Evolutionary conservation across 192 early-diverging fungal genomes (phyloP).

Genomic region (Allomyces macrogynus): DNA sequence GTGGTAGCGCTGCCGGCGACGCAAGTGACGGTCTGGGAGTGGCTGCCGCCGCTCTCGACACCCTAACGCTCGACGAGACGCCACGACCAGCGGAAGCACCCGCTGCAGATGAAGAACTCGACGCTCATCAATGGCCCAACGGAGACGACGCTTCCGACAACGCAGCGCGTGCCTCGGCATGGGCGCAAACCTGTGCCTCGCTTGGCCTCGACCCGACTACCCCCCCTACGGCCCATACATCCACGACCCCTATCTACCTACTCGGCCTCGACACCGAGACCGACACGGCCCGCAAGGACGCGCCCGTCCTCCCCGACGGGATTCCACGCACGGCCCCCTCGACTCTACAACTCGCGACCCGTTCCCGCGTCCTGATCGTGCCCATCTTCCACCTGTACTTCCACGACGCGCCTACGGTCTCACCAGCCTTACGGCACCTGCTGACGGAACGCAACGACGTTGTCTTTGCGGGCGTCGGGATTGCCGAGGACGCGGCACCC

Average conservation of each 20-base stretch:
- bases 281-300: not conserved
- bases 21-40: no score
- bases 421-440: not conserved
- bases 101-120: no score
- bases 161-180: no score
- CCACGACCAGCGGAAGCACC: no score
- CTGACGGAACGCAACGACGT: not conserved
- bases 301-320: not conserved
- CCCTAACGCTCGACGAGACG: no score
- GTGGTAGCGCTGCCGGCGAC: no score
- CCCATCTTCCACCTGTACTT: not conserved
- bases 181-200: no score
- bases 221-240: no score
- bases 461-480: not conserved
- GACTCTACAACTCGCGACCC: not conserved
- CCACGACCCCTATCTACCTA: not conserved
- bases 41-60: no score
- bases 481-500: not conserved
- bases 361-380: not conserved
- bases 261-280: not conserved
- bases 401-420: not conserved
- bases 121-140: no score
- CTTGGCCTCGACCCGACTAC: no score
- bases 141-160: no score
- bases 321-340: not conserved